phyloP scores from a whole-genome alignment of 2,329 filamentous ascomycete species.

The Fusarium sp. region DNA sequence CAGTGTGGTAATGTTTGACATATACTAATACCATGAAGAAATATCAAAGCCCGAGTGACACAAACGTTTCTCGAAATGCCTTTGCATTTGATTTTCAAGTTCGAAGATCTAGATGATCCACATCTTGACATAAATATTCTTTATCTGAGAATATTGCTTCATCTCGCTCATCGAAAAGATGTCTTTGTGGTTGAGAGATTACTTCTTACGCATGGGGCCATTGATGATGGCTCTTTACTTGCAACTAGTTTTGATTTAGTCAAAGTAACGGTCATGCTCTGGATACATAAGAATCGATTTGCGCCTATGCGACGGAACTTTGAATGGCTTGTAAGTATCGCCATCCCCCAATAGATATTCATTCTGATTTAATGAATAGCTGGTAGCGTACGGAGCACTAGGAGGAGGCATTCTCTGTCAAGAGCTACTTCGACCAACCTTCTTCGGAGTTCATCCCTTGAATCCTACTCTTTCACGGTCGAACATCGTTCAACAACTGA shows the following conservation, averaged over 20 bases:
- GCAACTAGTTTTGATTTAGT: slow-evolving; percentile 60
- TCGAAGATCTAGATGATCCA: slow-evolving; percentile 50
- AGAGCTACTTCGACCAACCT: slow-evolving; percentile 57
- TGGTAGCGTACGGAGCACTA: slow-evolving; percentile 62
- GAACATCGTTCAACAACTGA: slow-evolving; percentile 61
- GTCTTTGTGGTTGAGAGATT: slow-evolving; percentile 68
- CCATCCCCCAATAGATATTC: too few species aligned
- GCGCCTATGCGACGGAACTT: slow-evolving; percentile 54
- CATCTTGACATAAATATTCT: slow-evolving; percentile 45
- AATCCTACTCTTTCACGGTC: slow-evolving; percentile 54
- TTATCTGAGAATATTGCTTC: slow-evolving; percentile 58
- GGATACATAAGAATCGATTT: slow-evolving; percentile 60
- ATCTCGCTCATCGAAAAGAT: slow-evolving; percentile 63
- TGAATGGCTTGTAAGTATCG: slow-evolving; percentile 58
- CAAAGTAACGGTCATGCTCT: slow-evolving; percentile 55
- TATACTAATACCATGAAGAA: slow-evolving; percentile 38
- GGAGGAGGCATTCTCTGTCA: slow-evolving; percentile 61
- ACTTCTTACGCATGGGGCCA: slow-evolving; percentile 56
- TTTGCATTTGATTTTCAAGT: slow-evolving; percentile 51
- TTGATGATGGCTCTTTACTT: slow-evolving; percentile 54
- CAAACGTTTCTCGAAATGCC: slow-evolving; percentile 49
- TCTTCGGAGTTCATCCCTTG: slow-evolving; percentile 45
- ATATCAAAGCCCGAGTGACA: slow-evolving; percentile 50
- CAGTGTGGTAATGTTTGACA: neutral
- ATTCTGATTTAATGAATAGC: slow-evolving; percentile 40